Percentiles rank a stretch among this genome's conserved stretches.
phyloP scores from a whole-genome alignment of 495 filamentous ascomycete species.

The Pseudomonodictys pantanalensis region DNA sequence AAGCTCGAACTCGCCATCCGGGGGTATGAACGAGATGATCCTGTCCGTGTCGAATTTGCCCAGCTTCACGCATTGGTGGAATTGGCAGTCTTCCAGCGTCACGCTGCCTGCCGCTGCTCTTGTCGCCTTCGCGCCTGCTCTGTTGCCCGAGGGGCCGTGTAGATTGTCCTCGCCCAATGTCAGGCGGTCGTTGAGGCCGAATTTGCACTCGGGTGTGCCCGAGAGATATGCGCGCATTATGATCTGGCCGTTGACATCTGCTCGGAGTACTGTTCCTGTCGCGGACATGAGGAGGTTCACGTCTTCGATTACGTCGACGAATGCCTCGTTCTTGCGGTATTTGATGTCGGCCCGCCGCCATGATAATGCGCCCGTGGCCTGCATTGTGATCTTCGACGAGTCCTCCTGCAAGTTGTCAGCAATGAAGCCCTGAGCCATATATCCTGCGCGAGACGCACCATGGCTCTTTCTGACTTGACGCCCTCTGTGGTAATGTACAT shows the following conservation, averaged over 20 bases:
- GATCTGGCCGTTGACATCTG: conserved; percentile 96
- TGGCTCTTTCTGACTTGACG: conserved; percentile 89
- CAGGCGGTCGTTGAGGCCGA: conserved; percentile 94
- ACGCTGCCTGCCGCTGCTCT: conserved; percentile 94
- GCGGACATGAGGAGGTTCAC: conserved; percentile 99
- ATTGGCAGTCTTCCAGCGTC: conserved; percentile 96
- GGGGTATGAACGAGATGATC: conserved; percentile 96
- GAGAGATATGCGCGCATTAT: conserved; percentile 98
- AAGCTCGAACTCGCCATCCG: conserved; percentile 97
- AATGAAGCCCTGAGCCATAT: background rate
- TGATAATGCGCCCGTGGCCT: conserved; percentile 94
- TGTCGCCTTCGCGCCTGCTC: conserved; percentile 75
- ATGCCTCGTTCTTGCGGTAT: conserved; percentile 97
- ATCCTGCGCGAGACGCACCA: conserved; percentile 38
- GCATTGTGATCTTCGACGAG: conserved; percentile 96
- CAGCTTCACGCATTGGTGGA: conserved; percentile 98
- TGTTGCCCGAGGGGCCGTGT: conserved; percentile 64
- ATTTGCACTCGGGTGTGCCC: conserved; percentile 98
- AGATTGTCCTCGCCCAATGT: conserved; percentile 78
- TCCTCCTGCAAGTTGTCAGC: conserved; percentile 56
- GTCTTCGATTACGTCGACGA: conserved; percentile 99
- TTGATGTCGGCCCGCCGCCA: conserved; percentile 97
- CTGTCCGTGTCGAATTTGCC: conserved; percentile 96
- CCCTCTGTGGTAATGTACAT: conserved; percentile 99
- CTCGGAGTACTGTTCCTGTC: conserved; percentile 88